Evolutionary conservation across 1,284 basidiomycete genomes (phyloP), one percentile per base, ranked within the genome.

Genomic region (Microbotryum saponariae): DNA sequence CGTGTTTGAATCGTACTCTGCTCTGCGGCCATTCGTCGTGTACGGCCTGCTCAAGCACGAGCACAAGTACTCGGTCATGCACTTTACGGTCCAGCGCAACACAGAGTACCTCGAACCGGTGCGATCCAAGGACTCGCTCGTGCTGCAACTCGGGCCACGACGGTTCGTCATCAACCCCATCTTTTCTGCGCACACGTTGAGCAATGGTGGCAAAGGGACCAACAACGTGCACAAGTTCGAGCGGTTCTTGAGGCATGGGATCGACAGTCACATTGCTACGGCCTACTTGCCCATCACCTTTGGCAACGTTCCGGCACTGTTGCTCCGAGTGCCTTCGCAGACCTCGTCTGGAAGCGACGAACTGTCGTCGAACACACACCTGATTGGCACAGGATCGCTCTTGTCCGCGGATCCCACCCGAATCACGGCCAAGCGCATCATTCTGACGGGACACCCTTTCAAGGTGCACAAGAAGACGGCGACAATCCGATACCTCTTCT

Each of bases 221-320:
- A 98, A 98, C 79, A 97, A 97, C 70, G 91, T 96, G 2, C 93
- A 98, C 81, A 98, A 97, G 74, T 96, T 89, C 62, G 91, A 97
- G 76, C 83, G 89, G n/a, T 98, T 86, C 77, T 79, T 98, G 29
- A 83, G 88, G 47, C 90, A 89, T 70, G 68, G 66, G 20, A 67
- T 71, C 44, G 62, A 79, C 42, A 90, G 91, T 1, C 82, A 80
- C 55, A 86, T 96, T 21, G 90, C 87, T 1, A 94, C 91, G 3
- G 83, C 86, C 1, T 97, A 91, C 73, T 90, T 87, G 4, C 92
- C 94, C 0, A 85, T 94, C 46, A 82, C 85, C 6, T 97, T 97
- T 69, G 96, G 96, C 31, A 67, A 62, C 48, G 63, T 65, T 3
- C 71, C 71, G 20, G 68, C 71, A 14, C 61, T 73, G 51, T 50